A percentile compares a stretch with the other conserved stretches of the same genome.
Conservation (phyloP, 345 rosid genomes). For the Moricandia arvensis region DNA sequence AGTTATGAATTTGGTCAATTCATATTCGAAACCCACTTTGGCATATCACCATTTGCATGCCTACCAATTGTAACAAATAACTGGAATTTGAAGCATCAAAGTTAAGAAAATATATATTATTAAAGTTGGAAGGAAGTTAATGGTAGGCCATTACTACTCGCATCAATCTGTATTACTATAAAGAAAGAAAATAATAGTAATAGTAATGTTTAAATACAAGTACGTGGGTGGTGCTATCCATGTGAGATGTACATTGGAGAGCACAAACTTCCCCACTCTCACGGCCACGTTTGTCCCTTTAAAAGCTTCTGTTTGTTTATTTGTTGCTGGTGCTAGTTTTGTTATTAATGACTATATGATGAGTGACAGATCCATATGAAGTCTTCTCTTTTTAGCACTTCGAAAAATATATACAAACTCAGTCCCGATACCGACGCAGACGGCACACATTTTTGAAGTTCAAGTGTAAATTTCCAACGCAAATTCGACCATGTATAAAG, state of each 20-base stretch:
- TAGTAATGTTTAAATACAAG: not conserved
- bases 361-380: not conserved
- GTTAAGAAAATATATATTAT: not conserved
- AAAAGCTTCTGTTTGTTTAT: not conserved
- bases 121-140: conserved; percentile 10
- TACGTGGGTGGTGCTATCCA: conserved; percentile 19
- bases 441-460: not conserved
- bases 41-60: not conserved
- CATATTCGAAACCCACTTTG: not conserved
- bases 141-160: conserved; percentile 27
- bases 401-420: not conserved
- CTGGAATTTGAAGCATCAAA: not conserved
- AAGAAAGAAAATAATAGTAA: not conserved
- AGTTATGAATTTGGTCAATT: not conserved
- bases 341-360: not conserved
- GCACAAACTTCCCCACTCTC: conserved; percentile 28
- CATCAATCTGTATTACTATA: conserved; percentile 1
- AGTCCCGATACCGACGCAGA: not conserved
- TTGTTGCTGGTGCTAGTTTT: too few relatives aligned
- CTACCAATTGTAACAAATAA: conserved; percentile 15
- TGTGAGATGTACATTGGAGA: conserved; percentile 28
- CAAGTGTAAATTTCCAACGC: too few relatives aligned
- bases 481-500: too few relatives aligned
- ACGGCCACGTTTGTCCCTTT: conserved; percentile 23
- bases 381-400: not conserved